These are phyloP conservation scores for Erysimum cheiri DNA, from an alignment of 441 rosid genomes.

Conservation along the genomic window DNA sequence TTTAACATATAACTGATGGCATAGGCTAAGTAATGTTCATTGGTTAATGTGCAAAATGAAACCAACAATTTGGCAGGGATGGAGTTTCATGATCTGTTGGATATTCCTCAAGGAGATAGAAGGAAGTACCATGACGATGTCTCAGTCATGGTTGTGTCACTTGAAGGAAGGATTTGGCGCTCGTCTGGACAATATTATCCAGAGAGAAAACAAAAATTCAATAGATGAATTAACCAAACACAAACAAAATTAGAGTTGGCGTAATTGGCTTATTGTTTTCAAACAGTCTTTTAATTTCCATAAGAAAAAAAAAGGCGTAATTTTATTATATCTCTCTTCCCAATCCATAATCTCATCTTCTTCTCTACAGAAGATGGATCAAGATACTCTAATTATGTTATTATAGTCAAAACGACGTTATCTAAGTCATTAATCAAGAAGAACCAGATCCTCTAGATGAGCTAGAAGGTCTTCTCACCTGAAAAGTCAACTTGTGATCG, in stretches of 20 bases:
- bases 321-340: not conserved
- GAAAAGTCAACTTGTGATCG: conserved; percentile 7
- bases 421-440: not conserved
- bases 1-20: not conserved
- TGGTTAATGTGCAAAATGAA: not conserved
- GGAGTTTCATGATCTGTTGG: conserved; percentile 92
- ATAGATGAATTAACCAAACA: conserved; percentile 35
- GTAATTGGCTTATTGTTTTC: conserved; percentile 34
- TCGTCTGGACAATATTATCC: conserved; percentile 74
- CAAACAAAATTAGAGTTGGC: not conserved
- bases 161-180: conserved; percentile 97
- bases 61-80: conserved; percentile 61
- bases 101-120: conserved; percentile 90
- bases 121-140: conserved; percentile 97
- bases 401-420: too few relatives aligned
- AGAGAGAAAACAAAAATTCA: conserved; percentile 35
- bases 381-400: not conserved
- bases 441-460: not conserved
- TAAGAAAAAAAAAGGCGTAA: conserved; percentile 17
- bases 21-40: not conserved
- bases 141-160: conserved; percentile 94
- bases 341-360: too few relatives aligned
- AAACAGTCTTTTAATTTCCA: conserved; percentile 25
- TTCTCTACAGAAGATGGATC: not conserved
- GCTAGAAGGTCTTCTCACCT: not conserved